A percentile compares a stretch with the other conserved stretches of the same genome.
These are phyloP conservation scores for Venturia pyrina DNA, from an alignment of 2,329 filamentous ascomycete genomes.

Conservation along the genomic window DNA sequence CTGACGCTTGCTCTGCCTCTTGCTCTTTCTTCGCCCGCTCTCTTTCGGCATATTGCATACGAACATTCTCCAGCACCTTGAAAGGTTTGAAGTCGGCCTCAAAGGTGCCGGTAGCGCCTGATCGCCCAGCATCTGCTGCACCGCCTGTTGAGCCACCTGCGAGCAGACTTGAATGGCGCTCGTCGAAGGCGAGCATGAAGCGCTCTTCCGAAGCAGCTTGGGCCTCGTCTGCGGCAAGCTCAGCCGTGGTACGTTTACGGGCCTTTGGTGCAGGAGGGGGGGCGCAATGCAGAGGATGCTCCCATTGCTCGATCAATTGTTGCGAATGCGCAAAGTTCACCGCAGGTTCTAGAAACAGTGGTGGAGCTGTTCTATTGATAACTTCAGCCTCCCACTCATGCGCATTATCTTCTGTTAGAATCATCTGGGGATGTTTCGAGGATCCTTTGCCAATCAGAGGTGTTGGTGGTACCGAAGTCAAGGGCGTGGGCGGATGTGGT, in stretches of 20 bases:
- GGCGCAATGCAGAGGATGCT: conserved; percentile 68
- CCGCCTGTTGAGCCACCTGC: conserved; percentile 48
- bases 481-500: conserved; percentile 58
- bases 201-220: conserved; percentile 79
- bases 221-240: conserved; percentile 91
- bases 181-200: conserved; percentile 88
- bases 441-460: conserved; percentile 47
- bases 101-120: conserved; percentile 48
- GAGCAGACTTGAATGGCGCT: conserved; percentile 56
- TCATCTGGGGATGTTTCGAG: conserved; percentile 64
- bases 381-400: conserved; percentile 68
- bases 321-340: conserved; percentile 59
- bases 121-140: conserved; percentile 55
- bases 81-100: conserved; percentile 84
- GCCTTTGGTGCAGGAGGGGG: conserved; percentile 75
- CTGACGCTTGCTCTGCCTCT: conserved; percentile 42
- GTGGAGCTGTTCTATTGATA: conserved; percentile 60
- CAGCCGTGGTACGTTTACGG: conserved; percentile 85
- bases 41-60: conserved; percentile 64
- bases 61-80: conserved; percentile 82
- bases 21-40: conserved; percentile 40
- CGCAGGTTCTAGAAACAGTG: conserved; percentile 69
- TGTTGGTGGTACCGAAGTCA: conserved; percentile 43
- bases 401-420: conserved; percentile 65
- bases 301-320: conserved; percentile 58